These are phyloP conservation scores for Backusella mclennaniae DNA, from an alignment of 192 early-diverging fungal genomes.

Conservation along the genomic window DNA sequence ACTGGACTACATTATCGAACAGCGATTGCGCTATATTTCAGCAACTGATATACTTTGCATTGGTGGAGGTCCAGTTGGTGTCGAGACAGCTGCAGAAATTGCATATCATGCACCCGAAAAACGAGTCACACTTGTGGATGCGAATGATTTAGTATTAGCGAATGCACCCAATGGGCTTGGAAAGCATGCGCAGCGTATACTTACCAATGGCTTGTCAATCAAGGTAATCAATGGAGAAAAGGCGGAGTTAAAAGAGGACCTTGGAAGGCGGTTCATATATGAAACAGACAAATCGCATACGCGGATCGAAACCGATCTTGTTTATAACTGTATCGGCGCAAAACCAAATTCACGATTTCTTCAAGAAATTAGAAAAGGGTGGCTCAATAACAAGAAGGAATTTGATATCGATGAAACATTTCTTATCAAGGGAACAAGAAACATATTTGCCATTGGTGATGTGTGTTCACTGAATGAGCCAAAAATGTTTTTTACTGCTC, in stretches of 20 bases:
- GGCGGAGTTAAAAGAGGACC: neutral
- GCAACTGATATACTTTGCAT: constrained; percentile 14
- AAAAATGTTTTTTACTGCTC: constrained; percentile 24
- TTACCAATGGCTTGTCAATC: neutral
- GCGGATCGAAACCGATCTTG: constrained; percentile 9
- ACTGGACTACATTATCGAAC: neutral
- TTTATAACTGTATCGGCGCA: constrained; percentile 3
- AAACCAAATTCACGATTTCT: constrained; percentile 17
- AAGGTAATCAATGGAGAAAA: constrained; percentile 5
- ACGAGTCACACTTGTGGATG: neutral
- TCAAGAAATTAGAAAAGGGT: neutral
- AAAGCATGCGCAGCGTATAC: neutral
- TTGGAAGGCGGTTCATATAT: neutral
- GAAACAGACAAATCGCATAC: constrained; percentile 3
- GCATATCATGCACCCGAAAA: neutral
- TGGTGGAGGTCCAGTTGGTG: constrained; percentile 17
- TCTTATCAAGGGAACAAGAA: neutral
- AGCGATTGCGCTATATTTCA: neutral
- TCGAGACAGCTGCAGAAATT: constrained; percentile 16
- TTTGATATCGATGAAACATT: neutral
- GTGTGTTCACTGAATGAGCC: neutral
- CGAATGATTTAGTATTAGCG: neutral
- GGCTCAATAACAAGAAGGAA: constrained; percentile 11
- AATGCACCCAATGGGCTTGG: neutral
- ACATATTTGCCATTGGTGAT: constrained; percentile 16